A percentile compares a stretch with the other conserved stretches of the same genome.
These are phyloP conservation scores for Eutrema japonicum DNA, from an alignment of 345 rosid genomes.

Conservation along the genomic window DNA sequence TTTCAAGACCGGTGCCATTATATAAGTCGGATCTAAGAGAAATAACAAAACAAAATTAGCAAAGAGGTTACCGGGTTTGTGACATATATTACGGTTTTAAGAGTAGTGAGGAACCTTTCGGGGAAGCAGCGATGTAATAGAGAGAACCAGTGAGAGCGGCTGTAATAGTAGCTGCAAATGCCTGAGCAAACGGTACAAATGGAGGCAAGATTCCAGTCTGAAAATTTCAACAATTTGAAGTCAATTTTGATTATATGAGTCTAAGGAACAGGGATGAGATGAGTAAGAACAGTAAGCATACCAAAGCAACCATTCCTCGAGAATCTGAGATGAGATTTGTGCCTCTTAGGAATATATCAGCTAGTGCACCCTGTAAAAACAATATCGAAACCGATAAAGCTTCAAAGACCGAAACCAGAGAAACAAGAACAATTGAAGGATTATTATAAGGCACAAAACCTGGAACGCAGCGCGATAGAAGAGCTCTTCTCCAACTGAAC, in stretches of 20 bases:
- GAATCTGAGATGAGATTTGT: slow-evolving; percentile 67
- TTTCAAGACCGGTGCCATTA: slow-evolving; percentile 80
- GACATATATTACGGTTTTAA: background rate
- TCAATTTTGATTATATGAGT: background rate
- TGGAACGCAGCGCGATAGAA: slow-evolving; percentile 95
- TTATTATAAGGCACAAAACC: slow-evolving; percentile 39
- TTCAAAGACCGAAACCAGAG: background rate
- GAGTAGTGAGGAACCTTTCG: slow-evolving; percentile 60
- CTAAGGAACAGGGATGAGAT: background rate
- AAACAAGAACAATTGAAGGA: background rate
- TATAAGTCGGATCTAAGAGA: slow-evolving; percentile 77
- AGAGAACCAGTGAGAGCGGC: slow-evolving; percentile 93
- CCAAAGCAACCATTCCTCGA: slow-evolving; percentile 86
- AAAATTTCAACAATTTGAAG: background rate
- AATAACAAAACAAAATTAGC: background rate
- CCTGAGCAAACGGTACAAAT: slow-evolving; percentile 96
- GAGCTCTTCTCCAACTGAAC: slow-evolving; percentile 97
- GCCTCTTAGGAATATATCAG: slow-evolving; percentile 80
- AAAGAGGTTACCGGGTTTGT: background rate
- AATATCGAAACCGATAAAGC: background rate
- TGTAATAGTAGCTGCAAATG: slow-evolving; percentile 83
- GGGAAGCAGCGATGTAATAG: slow-evolving; percentile 93
- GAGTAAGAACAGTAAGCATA: slow-evolving; percentile 37
- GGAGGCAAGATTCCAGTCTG: slow-evolving; percentile 93
- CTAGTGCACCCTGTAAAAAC: slow-evolving; percentile 73